These are phyloP conservation scores for Leucosporidium scottii DNA, from an alignment of 768 basidiomycete genomes.

Conservation along the genomic window DNA sequence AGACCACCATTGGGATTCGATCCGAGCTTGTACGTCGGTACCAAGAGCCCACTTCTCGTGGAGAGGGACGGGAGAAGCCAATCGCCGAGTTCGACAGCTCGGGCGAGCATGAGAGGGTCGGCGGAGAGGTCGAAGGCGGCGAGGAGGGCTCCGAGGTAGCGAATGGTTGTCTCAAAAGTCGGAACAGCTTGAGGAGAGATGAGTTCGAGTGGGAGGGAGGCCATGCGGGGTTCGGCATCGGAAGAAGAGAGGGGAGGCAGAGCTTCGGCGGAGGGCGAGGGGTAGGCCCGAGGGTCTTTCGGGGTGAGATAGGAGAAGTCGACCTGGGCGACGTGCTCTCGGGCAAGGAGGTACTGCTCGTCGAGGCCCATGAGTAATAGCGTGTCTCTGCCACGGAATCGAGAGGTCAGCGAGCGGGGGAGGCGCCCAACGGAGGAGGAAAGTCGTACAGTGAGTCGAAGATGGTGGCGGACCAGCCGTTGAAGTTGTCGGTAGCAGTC, in stretches of 20 bases:
- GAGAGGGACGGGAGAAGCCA: constrained; percentile 42
- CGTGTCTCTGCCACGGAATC: constrained; percentile 27
- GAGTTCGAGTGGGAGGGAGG: background rate
- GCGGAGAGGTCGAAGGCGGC: constrained; percentile 45
- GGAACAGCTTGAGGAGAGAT: constrained; percentile 24
- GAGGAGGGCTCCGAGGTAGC: constrained; percentile 46
- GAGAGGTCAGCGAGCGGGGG: background rate
- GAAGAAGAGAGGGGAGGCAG: background rate
- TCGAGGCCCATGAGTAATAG: constrained; percentile 31
- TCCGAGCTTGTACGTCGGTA: constrained; percentile 42
- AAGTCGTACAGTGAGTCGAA: constrained; percentile 36
- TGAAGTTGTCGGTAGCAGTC: constrained; percentile 18
- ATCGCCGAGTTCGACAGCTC: constrained; percentile 44
- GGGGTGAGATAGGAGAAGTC: constrained; percentile 32
- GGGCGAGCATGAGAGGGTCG: constrained; percentile 43
- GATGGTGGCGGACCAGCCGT: constrained; percentile 36
- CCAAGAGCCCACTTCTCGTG: constrained; percentile 41
- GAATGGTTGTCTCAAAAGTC: constrained; percentile 46
- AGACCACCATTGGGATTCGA: constrained; percentile 30
- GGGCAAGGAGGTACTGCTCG: constrained; percentile 31
- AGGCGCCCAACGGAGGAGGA: too few relatives aligned
- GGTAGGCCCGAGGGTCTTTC: background rate
- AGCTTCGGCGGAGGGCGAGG: background rate
- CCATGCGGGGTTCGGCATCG: background rate
- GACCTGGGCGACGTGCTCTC: constrained; percentile 33